phyloP scores from a whole-genome alignment of 2,329 filamentous ascomycete species.

The Aspergillus pseudonomiae region DNA sequence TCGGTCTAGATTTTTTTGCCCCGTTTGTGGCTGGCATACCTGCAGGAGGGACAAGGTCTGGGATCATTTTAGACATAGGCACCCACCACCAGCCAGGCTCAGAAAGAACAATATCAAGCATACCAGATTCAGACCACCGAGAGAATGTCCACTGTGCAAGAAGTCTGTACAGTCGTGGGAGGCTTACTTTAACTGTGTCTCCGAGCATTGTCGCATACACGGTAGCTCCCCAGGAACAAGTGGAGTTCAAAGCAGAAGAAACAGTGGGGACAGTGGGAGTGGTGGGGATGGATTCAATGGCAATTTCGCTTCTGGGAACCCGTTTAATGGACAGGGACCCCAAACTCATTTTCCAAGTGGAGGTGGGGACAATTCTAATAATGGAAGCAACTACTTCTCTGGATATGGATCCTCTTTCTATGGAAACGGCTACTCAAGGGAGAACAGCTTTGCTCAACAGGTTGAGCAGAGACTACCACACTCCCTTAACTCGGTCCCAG shows the following conservation, averaged over 20 bases:
- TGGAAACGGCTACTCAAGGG: neutral
- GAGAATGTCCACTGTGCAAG: conserved; percentile 9
- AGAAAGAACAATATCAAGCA: neutral
- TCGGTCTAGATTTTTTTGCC: conserved; percentile 8
- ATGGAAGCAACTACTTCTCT: neutral
- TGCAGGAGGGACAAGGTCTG: conserved; percentile 19
- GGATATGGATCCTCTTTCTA: neutral
- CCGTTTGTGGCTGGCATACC: conserved; percentile 2
- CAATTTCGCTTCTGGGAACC: neutral
- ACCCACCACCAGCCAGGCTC: neutral
- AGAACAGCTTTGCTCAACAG: neutral
- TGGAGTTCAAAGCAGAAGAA: conserved; percentile 13
- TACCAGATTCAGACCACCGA: neutral
- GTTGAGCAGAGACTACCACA: neutral
- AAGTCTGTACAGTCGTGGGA: conserved; percentile 13
- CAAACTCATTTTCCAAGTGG: neutral
- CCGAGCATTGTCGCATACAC: conserved; percentile 16
- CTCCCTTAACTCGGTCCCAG: neutral
- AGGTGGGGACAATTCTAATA: neutral
- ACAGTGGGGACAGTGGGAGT: conserved; percentile 10
- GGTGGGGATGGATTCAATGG: conserved; percentile 8
- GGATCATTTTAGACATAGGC: conserved; percentile 2
- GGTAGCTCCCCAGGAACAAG: conserved; percentile 8
- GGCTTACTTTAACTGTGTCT: conserved; percentile 18
- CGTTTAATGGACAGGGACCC: neutral